Percentiles rank a stretch among this genome's conserved stretches.
phyloP scores from a whole-genome alignment of 1,284 basidiomycete genomes.

The Amylostereum areolatum region DNA sequence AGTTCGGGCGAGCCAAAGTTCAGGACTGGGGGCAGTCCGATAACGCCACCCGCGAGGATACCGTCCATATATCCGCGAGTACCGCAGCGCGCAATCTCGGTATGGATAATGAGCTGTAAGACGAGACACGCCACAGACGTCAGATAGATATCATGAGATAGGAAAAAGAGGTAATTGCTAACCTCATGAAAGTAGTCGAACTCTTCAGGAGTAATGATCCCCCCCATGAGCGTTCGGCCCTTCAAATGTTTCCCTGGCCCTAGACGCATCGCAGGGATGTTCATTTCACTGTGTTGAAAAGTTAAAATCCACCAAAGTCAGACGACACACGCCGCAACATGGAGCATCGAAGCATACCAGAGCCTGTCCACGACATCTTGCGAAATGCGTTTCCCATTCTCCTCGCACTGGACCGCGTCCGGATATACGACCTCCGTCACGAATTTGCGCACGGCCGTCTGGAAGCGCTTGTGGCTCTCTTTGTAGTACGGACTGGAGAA shows the following conservation, averaged over 20 bases:
- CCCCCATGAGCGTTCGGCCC: constrained; percentile 80
- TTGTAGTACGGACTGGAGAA: constrained; percentile 85
- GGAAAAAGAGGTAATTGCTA: constrained; percentile 4
- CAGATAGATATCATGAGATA: constrained; percentile 6
- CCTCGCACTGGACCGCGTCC: constrained; percentile 67
- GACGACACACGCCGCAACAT: constrained; percentile 1
- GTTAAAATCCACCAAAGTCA: background rate
- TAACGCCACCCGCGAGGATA: constrained; percentile 75
- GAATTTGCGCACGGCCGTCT: constrained; percentile 58
- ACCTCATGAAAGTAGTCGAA: constrained; percentile 80
- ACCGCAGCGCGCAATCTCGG: constrained; percentile 79
- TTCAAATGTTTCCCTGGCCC: constrained; percentile 88
- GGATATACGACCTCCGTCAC: constrained; percentile 59
- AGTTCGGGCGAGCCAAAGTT: constrained; percentile 82
- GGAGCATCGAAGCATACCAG: constrained; percentile 31
- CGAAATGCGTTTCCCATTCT: constrained; percentile 72
- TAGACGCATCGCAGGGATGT: constrained; percentile 89
- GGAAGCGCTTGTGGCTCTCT: constrained; percentile 64
- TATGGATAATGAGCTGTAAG: constrained; percentile 72
- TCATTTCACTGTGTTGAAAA: constrained; percentile 43
- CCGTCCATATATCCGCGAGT: constrained; percentile 86
- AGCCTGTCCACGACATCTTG: constrained; percentile 73
- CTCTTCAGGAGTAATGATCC: constrained; percentile 84
- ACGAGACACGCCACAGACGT: constrained; percentile 27
- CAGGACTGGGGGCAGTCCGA: constrained; percentile 78